phyloP scores from a whole-genome alignment of 768 basidiomycete genomes.

The Suillus occidentalis region DNA sequence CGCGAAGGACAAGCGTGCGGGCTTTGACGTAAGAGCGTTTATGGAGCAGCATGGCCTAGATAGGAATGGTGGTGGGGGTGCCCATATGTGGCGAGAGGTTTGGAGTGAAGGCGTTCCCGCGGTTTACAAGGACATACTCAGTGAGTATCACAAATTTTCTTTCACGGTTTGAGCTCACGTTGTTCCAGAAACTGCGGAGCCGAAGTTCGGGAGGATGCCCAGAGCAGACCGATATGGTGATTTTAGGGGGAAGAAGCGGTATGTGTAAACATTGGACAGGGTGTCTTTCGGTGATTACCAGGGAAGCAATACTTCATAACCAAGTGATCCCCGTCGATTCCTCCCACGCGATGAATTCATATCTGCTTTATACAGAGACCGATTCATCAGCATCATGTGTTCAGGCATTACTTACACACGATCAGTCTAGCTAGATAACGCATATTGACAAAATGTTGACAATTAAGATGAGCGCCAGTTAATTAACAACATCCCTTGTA shows the following conservation, averaged over 20 bases:
- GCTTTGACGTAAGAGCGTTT: slow-evolving; percentile 71
- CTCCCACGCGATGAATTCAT: background rate
- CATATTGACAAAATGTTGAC: background rate
- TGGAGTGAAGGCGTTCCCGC: slow-evolving; percentile 68
- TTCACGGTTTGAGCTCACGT: background rate
- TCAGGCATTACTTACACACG: background rate
- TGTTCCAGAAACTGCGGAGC: slow-evolving; percentile 22
- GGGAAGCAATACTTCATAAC: background rate
- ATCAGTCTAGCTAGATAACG: background rate
- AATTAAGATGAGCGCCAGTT: background rate
- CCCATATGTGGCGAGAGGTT: slow-evolving; percentile 80
- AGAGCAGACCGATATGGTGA: slow-evolving; percentile 32
- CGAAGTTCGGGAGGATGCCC: slow-evolving; percentile 26
- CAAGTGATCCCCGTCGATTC: background rate
- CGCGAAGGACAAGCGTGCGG: slow-evolving; percentile 46
- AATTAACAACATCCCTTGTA: background rate
- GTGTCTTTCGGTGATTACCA: background rate
- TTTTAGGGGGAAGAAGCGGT: slow-evolving; percentile 30
- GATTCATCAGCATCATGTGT: background rate
- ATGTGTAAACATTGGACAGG: slow-evolving; percentile 13
- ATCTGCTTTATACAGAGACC: background rate
- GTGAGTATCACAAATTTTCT: slow-evolving; percentile 44
- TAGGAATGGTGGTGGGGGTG: slow-evolving; percentile 61
- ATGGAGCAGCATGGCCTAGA: slow-evolving; percentile 53
- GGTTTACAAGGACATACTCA: slow-evolving; percentile 65